A percentile compares a stretch with the other conserved stretches of the same genome.
Evolutionary conservation across 2,329 filamentous ascomycete species (phyloP).

Genomic region (Trichoderma polysporum): DNA sequence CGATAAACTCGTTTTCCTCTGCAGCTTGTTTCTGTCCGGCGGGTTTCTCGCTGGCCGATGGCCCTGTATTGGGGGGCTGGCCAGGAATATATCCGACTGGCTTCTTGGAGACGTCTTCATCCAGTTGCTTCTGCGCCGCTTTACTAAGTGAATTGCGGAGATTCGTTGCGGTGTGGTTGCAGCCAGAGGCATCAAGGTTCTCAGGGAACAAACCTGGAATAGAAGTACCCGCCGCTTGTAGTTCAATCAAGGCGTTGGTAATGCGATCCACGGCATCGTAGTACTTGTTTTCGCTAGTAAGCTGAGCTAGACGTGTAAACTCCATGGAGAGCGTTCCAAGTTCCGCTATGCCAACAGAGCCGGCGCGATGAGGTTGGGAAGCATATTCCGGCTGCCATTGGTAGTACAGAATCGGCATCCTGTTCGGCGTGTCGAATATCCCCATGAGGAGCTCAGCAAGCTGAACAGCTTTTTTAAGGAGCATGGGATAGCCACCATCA

Average conservation of each 20-base stretch:
- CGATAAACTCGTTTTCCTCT: conserved; percentile 16
- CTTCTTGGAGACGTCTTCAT: conserved; percentile 31
- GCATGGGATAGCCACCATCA: conserved; percentile 56
- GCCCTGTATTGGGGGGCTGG: neutral
- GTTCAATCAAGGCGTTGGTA: conserved; percentile 73
- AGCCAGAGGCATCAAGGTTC: conserved; percentile 75
- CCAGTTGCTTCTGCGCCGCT: conserved; percentile 38
- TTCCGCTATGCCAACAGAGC: conserved; percentile 63
- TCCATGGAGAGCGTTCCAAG: conserved; percentile 80
- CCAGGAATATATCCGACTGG: conserved; percentile 30
- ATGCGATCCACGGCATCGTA: conserved; percentile 88
- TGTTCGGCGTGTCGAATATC: conserved; percentile 87
- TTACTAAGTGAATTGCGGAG: conserved; percentile 32
- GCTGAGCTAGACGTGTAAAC: conserved; percentile 83
- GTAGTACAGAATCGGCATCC: conserved; percentile 84
- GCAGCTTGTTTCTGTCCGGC: neutral
- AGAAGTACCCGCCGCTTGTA: conserved; percentile 66
- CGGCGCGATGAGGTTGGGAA: conserved; percentile 63
- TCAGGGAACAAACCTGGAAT: conserved; percentile 81
- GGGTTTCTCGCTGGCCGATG: neutral
- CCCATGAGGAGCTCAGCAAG: conserved; percentile 78
- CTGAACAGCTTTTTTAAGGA: conserved; percentile 76
- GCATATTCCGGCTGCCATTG: conserved; percentile 68
- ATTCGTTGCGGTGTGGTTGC: conserved; percentile 56
- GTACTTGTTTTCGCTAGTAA: conserved; percentile 78